A percentile compares a stretch with the other conserved stretches of the same genome.
These are phyloP conservation scores for Saxophila tyrrhenica DNA, from an alignment of 495 filamentous ascomycete genomes.

Conservation along the genomic window DNA sequence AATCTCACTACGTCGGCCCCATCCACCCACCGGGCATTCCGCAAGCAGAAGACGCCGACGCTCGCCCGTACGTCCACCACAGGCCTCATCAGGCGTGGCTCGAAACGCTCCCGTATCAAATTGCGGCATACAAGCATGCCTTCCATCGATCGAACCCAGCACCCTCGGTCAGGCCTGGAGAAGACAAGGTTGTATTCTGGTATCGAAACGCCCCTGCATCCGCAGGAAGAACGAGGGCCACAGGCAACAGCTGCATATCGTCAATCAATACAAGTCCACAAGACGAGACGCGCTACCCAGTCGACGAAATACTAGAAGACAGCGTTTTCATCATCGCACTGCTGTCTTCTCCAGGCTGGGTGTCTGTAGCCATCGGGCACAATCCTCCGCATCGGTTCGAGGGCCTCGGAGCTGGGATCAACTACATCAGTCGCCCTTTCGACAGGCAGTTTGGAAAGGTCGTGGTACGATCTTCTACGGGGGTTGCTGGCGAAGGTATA, in stretches of 20 bases:
- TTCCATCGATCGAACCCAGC: slow-evolving; percentile 2
- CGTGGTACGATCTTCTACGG: slow-evolving; percentile 33
- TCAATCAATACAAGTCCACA: background rate
- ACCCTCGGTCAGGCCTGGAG: slow-evolving; percentile 23
- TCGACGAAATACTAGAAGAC: slow-evolving; percentile 26
- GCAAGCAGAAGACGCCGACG: slow-evolving; percentile 24
- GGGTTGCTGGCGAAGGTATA: slow-evolving; percentile 33
- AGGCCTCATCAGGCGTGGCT: slow-evolving; percentile 46
- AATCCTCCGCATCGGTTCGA: slow-evolving; percentile 31
- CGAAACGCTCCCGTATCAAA: slow-evolving; percentile 50
- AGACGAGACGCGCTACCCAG: background rate
- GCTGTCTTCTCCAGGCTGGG: slow-evolving; percentile 24
- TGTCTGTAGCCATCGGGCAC: slow-evolving; percentile 43
- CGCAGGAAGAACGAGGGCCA: slow-evolving; percentile 30
- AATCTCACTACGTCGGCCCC: slow-evolving; percentile 62
- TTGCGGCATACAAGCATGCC: slow-evolving; percentile 28
- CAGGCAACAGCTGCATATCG: slow-evolving; percentile 24
- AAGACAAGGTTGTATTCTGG: slow-evolving; percentile 50
- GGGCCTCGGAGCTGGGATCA: slow-evolving; percentile 37
- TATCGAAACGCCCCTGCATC: slow-evolving; percentile 43
- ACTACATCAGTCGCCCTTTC: slow-evolving; percentile 41
- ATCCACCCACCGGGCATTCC: slow-evolving; percentile 37
- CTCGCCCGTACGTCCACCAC: slow-evolving; percentile 38
- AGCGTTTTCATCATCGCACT: slow-evolving; percentile 37
- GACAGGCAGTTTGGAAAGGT: slow-evolving; percentile 40